Base-by-base conservation (phyloP, 495 filamentous ascomycete species). In the Tuber umbilicatum region DNA sequence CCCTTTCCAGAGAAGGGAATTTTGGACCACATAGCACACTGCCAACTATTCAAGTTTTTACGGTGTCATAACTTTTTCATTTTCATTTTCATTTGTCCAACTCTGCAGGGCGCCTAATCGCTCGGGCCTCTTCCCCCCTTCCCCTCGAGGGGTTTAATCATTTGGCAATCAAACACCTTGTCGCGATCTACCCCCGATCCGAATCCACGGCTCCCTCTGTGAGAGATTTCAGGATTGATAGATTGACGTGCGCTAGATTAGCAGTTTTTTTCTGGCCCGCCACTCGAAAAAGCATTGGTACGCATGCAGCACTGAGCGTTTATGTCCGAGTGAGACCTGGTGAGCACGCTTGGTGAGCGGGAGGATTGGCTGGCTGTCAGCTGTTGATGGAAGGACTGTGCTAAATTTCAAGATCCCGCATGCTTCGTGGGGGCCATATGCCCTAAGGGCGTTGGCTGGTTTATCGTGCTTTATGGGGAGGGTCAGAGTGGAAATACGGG, bases 261-360 rank as follows among this genome's bases (percentile, higher is more conserved):
- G 27, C 55, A 14, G 4, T 64, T 35, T 64, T 64, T 64, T 64
- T 64, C 55, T 64, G 27, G 5, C 27, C 14, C 9, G 27, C 27
- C 27, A 19, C 19, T 17, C 12, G n/a, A n/a, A n/a, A n/a, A 31
- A 16, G 27, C n/a, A 60, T 60, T 31, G n/a, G n/a, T 35, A 6
- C 35, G 12, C 4, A 35, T 35, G 27, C 27, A 35, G 55, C 27
- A 17, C 5, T 64, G 12, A 14, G 55, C 12, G 1, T 64, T 64
- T 64, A 64, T 64, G 27, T 14, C 27, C 55, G 55, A 64, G 55
- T 64, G 55, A 64, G 55, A 64, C n/a, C n/a, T 31, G n/a, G 50
- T 60, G 50, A 31, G 10, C n/a, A 60, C 9, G 16, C 27, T 17
- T 17, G 9, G 55, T 64, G 55, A 64, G 4, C 10, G 12, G 27